These are phyloP conservation scores for Pyrus hybrid DNA, from an alignment of 331 rosid species.

Conservation along the genomic window DNA sequence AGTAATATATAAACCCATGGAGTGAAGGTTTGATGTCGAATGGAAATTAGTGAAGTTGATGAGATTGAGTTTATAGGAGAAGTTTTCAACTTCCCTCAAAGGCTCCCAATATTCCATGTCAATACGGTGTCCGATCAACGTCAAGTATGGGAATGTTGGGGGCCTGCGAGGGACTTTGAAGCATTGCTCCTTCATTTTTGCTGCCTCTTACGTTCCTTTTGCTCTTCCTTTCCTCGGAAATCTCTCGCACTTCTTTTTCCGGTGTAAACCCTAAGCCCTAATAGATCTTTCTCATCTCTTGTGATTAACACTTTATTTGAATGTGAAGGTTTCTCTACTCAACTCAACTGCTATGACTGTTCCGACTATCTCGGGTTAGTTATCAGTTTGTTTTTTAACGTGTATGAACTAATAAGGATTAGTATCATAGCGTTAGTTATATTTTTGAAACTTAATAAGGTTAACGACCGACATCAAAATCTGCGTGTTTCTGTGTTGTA, in stretches of 20 bases:
- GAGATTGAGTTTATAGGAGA: not conserved
- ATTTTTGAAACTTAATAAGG: no score
- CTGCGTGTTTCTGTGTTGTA: no score
- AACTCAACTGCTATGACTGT: no score
- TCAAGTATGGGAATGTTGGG: slow-evolving; percentile 2
- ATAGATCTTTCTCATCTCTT: not conserved
- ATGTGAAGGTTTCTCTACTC: no score
- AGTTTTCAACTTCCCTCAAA: slow-evolving; percentile 2
- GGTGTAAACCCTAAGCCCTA: not conserved
- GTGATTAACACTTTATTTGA: no score
- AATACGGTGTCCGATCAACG: not conserved
- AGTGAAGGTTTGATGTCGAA: not conserved
- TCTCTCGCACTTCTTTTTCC: not conserved
- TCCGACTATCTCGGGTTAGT: no score
- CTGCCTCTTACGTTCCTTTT: not conserved
- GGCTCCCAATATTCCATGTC: not conserved
- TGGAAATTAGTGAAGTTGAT: not conserved
- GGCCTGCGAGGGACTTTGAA: not conserved
- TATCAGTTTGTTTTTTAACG: no score
- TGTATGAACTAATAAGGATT: no score
- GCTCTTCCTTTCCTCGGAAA: no score
- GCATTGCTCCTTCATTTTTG: not conserved
- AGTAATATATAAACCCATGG: not conserved
- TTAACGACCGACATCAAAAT: no score
- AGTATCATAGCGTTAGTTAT: no score